Percentiles rank a stretch among this genome's conserved stretches.
phyloP scores from a whole-genome alignment of 495 filamentous ascomycete species.

The Rhizodiscina lignyota region DNA sequence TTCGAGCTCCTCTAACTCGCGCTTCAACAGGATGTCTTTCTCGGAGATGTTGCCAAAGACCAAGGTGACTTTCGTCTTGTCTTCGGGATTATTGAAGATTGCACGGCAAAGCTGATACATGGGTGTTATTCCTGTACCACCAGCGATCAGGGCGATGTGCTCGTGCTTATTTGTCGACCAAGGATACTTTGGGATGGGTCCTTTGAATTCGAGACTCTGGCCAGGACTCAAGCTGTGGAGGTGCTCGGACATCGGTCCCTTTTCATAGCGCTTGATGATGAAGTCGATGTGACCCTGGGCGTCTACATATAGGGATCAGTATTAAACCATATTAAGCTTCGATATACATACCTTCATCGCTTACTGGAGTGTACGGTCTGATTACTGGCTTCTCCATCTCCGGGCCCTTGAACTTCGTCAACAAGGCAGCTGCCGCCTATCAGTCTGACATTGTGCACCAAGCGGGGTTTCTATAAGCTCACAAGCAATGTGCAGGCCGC shows the following conservation, averaged over 20 bases:
- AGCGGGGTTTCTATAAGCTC: no score
- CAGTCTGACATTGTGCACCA: no score
- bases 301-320: conserved; percentile 25
- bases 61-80: conserved; percentile 91
- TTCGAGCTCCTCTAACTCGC: conserved; percentile 66
- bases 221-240: conserved; percentile 67
- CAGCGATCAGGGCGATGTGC: conserved; percentile 82
- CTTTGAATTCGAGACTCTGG: conserved; percentile 77
- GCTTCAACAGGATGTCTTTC: conserved; percentile 77
- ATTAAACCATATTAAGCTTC: neutral
- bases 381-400: conserved; percentile 69
- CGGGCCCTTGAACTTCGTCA: conserved; percentile 72
- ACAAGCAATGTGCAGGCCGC: conserved; percentile 66
- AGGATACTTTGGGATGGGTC: conserved; percentile 83
- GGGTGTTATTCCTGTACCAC: conserved; percentile 90
- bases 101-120: conserved; percentile 73
- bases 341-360: conserved; percentile 52
- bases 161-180: conserved; percentile 89
- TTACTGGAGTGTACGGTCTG: conserved; percentile 83
- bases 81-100: conserved; percentile 90
- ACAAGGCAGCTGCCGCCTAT: conserved; percentile 41
- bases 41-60: conserved; percentile 78
- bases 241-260: conserved; percentile 81
- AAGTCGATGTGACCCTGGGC: conserved; percentile 69
- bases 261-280: conserved; percentile 76